phyloP scores from a whole-genome alignment of 139 green algal species.

The Chlorella sp. region DNA sequence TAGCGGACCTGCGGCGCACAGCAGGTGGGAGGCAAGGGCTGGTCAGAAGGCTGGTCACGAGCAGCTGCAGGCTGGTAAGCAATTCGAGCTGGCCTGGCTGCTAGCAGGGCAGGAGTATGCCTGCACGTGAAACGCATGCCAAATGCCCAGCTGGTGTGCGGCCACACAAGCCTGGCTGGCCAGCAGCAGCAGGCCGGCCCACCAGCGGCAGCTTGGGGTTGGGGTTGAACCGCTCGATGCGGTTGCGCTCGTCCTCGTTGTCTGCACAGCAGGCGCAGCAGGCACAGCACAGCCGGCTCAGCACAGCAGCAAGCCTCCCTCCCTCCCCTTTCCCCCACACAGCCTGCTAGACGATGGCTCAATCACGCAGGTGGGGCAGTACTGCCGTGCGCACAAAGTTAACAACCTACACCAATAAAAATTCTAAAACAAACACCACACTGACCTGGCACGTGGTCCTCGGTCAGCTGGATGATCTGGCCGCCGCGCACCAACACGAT shows the following conservation, averaged over 20 bases:
- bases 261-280: conserved; percentile 18
- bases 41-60: background rate
- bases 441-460: conserved; percentile 2
- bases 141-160: too few relatives aligned
- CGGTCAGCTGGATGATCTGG: background rate
- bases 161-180: too few relatives aligned
- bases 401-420: background rate
- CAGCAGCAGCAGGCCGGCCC: too few relatives aligned
- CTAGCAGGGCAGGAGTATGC: too few relatives aligned
- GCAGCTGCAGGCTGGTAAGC: background rate
- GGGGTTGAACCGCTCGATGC: conserved; percentile 95
- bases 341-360: too few relatives aligned
- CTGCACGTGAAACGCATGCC: too few relatives aligned
- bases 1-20: conserved; percentile 77
- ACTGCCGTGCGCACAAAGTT: too few relatives aligned
- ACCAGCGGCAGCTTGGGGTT: conserved; percentile 91
- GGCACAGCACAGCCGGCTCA: conserved; percentile 7
- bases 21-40: background rate
- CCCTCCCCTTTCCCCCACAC: too few relatives aligned
- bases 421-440: too few relatives aligned
- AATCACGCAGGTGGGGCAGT: too few relatives aligned
- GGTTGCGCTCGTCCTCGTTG: conserved; percentile 77
- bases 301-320: background rate
- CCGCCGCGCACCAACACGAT: conserved; percentile 71
- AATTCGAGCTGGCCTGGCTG: too few relatives aligned